Base-by-base conservation (phyloP, 805 yeast species). In the Torulaspora microellipsoides region DNA sequence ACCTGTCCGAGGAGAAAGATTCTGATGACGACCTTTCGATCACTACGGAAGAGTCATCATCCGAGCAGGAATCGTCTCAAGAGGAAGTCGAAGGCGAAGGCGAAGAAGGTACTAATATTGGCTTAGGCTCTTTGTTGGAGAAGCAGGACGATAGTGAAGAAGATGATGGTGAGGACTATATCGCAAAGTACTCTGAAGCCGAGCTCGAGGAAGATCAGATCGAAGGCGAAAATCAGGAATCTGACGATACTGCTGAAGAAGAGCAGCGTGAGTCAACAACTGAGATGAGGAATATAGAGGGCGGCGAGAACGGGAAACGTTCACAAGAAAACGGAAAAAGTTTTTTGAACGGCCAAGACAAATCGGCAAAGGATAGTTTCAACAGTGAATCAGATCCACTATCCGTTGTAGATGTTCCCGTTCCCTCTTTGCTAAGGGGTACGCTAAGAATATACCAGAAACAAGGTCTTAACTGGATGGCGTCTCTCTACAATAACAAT, bases 391-490 rank as follows among this genome's bases (percentile, higher is more conserved):
- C 48, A 11, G 60, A 55, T 13, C 64, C 60, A 4, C 50, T 66
- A 11, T 63, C 75, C 15, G 79, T 78, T 29, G 75, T 80, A 1
- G 90, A 85, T 62, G 95, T 89, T 7, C 88, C 93, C 0, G 58
- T 77, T 3, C 98, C 98, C 0, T 71, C 80, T 11, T 65, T 85
- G 8, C 68, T 93, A 20, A 75, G 89, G 48, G 99, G 98, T 23
- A 78, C 80, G 0, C 69, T 93, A 40, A 80, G 99, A 62, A 86
- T 80, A 8, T 93, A 93, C 57, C 99, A 93, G 62, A 91, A 89
- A 45, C 95, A 88, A 64, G 99, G 99, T 47, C 72, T 93, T 31
- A 95, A 93, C 54, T 93, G 99, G 99, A 69, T 93, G 38, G 98
- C 96, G 1, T 88, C 96, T 36, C 69, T 93, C 45, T 91, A 90